phyloP scores from a whole-genome alignment of 2,329 filamentous ascomycete species.

The Botrytis fragariae region DNA sequence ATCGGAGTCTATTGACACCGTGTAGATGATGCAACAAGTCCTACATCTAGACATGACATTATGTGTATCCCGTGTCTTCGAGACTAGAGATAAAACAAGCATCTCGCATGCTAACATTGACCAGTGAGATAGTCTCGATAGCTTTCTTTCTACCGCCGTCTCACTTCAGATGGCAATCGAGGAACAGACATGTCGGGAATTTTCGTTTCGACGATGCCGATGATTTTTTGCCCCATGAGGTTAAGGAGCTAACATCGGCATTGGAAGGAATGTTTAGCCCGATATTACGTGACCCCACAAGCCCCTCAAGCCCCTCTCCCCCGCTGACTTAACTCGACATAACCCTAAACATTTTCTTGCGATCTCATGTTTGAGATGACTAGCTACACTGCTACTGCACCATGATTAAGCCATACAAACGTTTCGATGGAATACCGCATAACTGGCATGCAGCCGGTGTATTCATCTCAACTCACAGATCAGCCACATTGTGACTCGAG shows the following conservation, averaged over 20 bases:
- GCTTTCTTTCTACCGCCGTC: neutral
- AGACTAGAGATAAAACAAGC: neutral
- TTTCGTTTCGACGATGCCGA: neutral
- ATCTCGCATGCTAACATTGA: neutral
- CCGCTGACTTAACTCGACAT: neutral
- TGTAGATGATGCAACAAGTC: neutral
- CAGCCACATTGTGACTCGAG: neutral
- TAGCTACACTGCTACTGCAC: neutral
- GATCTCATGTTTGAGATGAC: neutral
- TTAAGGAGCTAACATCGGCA: neutral
- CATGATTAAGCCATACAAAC: neutral
- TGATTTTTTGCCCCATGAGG: neutral
- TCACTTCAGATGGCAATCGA: conserved; percentile 6
- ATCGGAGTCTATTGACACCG: neutral
- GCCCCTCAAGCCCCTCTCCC: neutral
- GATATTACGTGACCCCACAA: neutral
- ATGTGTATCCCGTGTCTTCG: neutral
- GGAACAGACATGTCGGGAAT: neutral
- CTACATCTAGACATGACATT: neutral
- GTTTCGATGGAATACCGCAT: neutral
- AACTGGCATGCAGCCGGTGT: neutral
- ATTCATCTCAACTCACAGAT: neutral
- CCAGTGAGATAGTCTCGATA: neutral
- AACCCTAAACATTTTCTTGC: neutral
- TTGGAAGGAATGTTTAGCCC: neutral